Evolutionary conservation across 768 basidiomycete species (phyloP).

Genomic region (Naganishia vishniacii): DNA sequence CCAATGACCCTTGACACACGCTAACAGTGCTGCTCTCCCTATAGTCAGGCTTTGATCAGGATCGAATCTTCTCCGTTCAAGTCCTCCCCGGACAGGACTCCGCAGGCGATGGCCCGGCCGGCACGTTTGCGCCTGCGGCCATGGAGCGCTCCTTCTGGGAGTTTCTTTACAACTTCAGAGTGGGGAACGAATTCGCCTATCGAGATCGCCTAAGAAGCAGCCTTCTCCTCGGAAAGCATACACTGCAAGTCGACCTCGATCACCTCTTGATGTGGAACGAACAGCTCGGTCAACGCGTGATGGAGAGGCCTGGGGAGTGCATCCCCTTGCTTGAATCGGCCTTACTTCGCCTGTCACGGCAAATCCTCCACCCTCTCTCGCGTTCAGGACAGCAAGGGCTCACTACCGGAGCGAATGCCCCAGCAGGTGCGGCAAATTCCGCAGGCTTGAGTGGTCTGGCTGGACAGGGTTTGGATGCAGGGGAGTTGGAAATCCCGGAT

Average conservation of each 20-base stretch:
- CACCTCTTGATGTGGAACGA: slow-evolving; percentile 72
- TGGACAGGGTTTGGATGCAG: slow-evolving; percentile 37
- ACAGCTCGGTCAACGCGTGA: slow-evolving; percentile 83
- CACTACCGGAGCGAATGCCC: slow-evolving; percentile 44
- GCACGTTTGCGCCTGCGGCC: slow-evolving; percentile 69
- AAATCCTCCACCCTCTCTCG: slow-evolving; percentile 73
- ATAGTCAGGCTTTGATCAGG: slow-evolving; percentile 76
- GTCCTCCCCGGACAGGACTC: slow-evolving; percentile 57
- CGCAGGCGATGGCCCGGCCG: slow-evolving; percentile 49
- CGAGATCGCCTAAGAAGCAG: slow-evolving; percentile 86
- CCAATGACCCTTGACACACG: not conserved
- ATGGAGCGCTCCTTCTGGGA: slow-evolving; percentile 73
- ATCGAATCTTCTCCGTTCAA: slow-evolving; percentile 72
- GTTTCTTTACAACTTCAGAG: slow-evolving; percentile 79
- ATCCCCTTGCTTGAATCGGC: slow-evolving; percentile 93
- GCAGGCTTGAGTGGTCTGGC: slow-evolving; percentile 7
- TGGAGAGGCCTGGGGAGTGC: slow-evolving; percentile 81
- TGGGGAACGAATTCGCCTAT: slow-evolving; percentile 87
- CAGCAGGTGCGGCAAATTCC: slow-evolving; percentile 52
- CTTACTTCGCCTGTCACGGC: slow-evolving; percentile 72
- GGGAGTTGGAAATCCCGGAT: slow-evolving; percentile 56
- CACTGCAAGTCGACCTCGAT: slow-evolving; percentile 78
- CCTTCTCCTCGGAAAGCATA: slow-evolving; percentile 76
- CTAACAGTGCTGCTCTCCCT: not conserved
- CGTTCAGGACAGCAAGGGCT: slow-evolving; percentile 44